Conservation (phyloP, 2,329 filamentous ascomycete genomes). For the Ophiostoma himal-ulmi region DNA sequence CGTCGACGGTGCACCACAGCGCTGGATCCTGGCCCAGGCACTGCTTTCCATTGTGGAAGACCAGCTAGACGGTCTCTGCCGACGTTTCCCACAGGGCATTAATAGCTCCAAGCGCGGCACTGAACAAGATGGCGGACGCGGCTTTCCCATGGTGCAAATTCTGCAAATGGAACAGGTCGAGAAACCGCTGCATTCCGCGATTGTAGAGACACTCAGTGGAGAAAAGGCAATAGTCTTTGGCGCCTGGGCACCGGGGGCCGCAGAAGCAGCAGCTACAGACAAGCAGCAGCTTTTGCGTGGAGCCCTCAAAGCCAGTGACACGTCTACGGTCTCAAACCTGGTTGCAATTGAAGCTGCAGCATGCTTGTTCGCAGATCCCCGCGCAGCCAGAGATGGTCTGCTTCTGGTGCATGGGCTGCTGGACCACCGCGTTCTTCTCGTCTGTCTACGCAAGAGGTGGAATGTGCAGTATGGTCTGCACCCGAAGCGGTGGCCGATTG, state of each 20-base stretch:
- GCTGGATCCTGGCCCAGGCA: conserved; percentile 44
- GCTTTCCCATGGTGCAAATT: conserved; percentile 54
- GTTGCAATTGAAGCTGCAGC: conserved; percentile 1
- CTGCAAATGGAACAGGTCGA: conserved; percentile 33
- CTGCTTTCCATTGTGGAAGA: conserved; percentile 39
- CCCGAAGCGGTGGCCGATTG: conserved; percentile 50
- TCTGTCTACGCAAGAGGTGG: conserved; percentile 58
- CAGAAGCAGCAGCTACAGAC: conserved; percentile 28
- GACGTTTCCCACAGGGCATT: conserved; percentile 38
- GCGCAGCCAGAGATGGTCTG: conserved; percentile 29
- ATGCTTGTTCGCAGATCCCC: not conserved
- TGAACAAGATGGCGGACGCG: conserved; percentile 32
- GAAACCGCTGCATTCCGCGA: not conserved
- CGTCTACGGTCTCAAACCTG: not conserved
- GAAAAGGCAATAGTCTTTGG: not conserved
- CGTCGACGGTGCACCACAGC: conserved; percentile 48
- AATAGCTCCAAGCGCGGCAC: conserved; percentile 35
- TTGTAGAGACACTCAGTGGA: not conserved
- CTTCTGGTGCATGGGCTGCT: conserved; percentile 60
- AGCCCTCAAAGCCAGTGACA: not conserved
- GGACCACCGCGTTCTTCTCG: conserved; percentile 52
- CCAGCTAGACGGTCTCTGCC: conserved; percentile 36
- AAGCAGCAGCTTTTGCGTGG: conserved; percentile 42
- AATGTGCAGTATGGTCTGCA: conserved; percentile 61
- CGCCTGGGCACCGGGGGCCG: not conserved